Evolutionary conservation across 139 green algal genomes (phyloP).

Genomic region (Chlorella sp.): DNA sequence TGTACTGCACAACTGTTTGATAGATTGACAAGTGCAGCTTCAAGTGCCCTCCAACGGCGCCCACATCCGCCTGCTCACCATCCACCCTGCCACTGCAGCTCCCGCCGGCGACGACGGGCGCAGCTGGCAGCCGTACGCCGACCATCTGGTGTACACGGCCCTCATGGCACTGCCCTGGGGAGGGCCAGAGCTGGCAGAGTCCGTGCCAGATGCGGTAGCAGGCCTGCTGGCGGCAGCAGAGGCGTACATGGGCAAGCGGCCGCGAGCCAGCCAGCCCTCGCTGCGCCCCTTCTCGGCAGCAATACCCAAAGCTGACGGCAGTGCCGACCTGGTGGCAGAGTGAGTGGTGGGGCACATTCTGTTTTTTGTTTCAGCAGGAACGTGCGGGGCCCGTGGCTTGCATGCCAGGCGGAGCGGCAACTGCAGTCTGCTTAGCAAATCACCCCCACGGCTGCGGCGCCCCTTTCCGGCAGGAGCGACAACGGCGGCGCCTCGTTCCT

Average conservation of each 20-base stretch:
- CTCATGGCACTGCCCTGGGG: slow-evolving; percentile 80
- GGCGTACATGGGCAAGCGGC: slow-evolving; percentile 70
- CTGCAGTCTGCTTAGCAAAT: no score
- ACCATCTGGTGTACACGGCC: slow-evolving; percentile 72
- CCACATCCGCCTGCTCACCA: neutral
- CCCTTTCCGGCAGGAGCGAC: slow-evolving; percentile 77
- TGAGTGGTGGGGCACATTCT: neutral
- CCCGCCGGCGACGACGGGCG: slow-evolving; percentile 41
- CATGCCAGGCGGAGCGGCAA: no score
- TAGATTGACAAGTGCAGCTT: no score
- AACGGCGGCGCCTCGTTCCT: slow-evolving; percentile 81
- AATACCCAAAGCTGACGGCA: slow-evolving; percentile 51
- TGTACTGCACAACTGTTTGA: no score
- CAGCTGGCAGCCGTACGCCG: slow-evolving; percentile 82
- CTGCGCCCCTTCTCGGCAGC: slow-evolving; percentile 64
- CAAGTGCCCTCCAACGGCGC: neutral
- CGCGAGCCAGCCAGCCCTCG: slow-evolving; percentile 31
- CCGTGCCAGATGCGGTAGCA: slow-evolving; percentile 45
- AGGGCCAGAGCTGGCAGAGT: slow-evolving; percentile 64
- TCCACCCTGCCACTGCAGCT: neutral
- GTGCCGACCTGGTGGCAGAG: slow-evolving; percentile 45
- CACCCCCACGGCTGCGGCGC: no score
- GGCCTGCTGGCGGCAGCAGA: slow-evolving; percentile 41
- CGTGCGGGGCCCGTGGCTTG: neutral
- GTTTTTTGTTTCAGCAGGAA: neutral